Evolutionary conservation across 2,329 filamentous ascomycete genomes (phyloP).

Genomic region (Aspergillus udagawae): DNA sequence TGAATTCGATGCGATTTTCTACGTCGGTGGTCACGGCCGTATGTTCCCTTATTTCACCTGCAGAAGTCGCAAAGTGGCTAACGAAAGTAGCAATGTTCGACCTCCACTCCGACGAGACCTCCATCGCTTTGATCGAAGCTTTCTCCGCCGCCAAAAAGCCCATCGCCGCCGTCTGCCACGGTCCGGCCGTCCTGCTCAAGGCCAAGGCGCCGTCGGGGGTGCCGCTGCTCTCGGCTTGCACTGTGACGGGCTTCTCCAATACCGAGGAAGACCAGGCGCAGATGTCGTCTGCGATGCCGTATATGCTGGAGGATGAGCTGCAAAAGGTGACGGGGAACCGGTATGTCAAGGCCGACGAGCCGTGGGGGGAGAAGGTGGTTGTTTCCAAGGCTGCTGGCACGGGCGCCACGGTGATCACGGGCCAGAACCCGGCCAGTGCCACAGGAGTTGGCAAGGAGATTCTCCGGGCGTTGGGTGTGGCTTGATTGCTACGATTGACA

Average conservation of each 20-base stretch:
- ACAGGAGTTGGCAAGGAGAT: slow-evolving; percentile 42
- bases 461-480: slow-evolving; percentile 27
- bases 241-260: slow-evolving; percentile 47
- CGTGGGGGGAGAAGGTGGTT: slow-evolving; percentile 44
- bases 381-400: slow-evolving; percentile 24
- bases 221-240: slow-evolving; percentile 37
- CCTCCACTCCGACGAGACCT: slow-evolving; percentile 39
- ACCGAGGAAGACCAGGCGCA: slow-evolving; percentile 42
- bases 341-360: slow-evolving; percentile 43
- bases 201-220: slow-evolving; percentile 42
- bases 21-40: slow-evolving; percentile 57
- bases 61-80: not conserved
- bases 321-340: slow-evolving; percentile 36
- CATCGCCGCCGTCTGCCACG: slow-evolving; percentile 50
- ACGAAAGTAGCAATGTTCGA: slow-evolving; percentile 46
- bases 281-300: slow-evolving; percentile 39
- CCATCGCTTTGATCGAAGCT: slow-evolving; percentile 43
- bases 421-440: slow-evolving; percentile 46
- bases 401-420: slow-evolving; percentile 41
- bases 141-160: slow-evolving; percentile 48
- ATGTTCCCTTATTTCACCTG: slow-evolving; percentile 19
- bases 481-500: not conserved
- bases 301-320: slow-evolving; percentile 43
- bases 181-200: slow-evolving; percentile 42
- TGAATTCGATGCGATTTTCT: slow-evolving; percentile 63